phyloP scores from a whole-genome alignment of 805 yeast genomes.

The Teunomyces lycoperdinae region DNA sequence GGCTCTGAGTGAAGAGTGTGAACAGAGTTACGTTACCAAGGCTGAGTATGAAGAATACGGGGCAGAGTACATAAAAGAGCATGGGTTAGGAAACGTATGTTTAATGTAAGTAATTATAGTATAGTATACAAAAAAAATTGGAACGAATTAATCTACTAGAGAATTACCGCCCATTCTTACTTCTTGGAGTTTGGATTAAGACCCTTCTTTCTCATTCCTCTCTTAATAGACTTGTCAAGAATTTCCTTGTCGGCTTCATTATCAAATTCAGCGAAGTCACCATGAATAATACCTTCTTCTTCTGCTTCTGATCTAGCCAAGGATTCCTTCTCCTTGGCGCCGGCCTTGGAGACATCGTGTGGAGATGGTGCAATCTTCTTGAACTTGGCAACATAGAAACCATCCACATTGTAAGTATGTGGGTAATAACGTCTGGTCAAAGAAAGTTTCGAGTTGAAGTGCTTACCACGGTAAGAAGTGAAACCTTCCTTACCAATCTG shows the following conservation, averaged over 20 bases:
- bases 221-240: conserved; percentile 66
- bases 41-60: conserved; percentile 87
- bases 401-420: conserved; percentile 97
- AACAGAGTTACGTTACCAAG: conserved; percentile 53
- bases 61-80: conserved; percentile 83
- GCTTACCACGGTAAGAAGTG: conserved; percentile 89
- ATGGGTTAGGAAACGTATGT: conserved; percentile 66
- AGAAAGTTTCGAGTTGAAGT: conserved; percentile 70
- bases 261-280: conserved; percentile 81
- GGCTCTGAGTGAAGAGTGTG: conserved; percentile 49
- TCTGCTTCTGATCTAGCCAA: conserved; percentile 78
- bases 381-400: conserved; percentile 96
- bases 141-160: neutral
- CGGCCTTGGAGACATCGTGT: conserved; percentile 80
- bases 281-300: conserved; percentile 79
- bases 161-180: conserved; percentile 9
- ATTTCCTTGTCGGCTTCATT: conserved; percentile 71
- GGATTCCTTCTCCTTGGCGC: conserved; percentile 81
- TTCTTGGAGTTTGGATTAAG: conserved; percentile 55
- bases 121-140: conserved; percentile 7
- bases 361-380: conserved; percentile 86
- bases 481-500: conserved; percentile 96
- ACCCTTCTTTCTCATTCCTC: conserved; percentile 66
- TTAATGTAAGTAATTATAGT: conserved; percentile 15
- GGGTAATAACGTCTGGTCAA: conserved; percentile 96